These are phyloP conservation scores for Trapa incisa DNA, from an alignment of 345 rosid genomes.

Conservation along the genomic window DNA sequence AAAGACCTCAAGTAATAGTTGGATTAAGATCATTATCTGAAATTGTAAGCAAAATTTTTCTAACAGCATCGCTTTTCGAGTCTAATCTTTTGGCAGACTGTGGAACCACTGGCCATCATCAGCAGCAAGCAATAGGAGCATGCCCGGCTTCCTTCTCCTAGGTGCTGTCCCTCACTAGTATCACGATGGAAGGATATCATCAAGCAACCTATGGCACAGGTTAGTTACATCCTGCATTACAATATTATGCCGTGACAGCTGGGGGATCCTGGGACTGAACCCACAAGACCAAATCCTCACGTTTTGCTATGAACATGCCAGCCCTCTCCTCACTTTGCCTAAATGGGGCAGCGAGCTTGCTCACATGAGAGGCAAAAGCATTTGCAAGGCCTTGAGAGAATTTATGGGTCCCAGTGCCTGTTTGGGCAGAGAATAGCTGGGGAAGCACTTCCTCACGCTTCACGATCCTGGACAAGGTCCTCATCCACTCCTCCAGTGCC, in stretches of 20 bases:
- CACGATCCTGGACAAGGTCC: conserved; percentile 46
- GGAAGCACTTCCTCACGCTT: conserved; percentile 60
- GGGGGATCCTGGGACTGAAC: conserved; percentile 44
- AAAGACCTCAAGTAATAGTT: neutral
- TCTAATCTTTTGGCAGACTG: neutral
- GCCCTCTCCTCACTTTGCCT: conserved; percentile 45
- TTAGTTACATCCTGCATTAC: neutral
- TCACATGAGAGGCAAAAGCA: conserved; percentile 56
- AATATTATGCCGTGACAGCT: conserved; percentile 11
- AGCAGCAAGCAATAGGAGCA: neutral
- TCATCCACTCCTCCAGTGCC: conserved; percentile 87
- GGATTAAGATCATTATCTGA: neutral
- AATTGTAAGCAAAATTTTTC: neutral
- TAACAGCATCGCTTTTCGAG: neutral
- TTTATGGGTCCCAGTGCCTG: conserved; percentile 74
- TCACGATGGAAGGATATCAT: neutral
- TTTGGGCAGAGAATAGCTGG: conserved; percentile 55
- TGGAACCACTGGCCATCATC: neutral
- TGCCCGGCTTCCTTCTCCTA: neutral
- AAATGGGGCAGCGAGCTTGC: conserved; percentile 62
- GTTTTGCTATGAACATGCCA: conserved; percentile 66
- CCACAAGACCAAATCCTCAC: conserved; percentile 67
- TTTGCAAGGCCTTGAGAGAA: conserved; percentile 68
- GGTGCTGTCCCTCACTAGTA: neutral
- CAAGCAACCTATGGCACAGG: neutral